Conservation (phyloP, 2,329 filamentous ascomycete species). For the Penicillium sp. region DNA sequence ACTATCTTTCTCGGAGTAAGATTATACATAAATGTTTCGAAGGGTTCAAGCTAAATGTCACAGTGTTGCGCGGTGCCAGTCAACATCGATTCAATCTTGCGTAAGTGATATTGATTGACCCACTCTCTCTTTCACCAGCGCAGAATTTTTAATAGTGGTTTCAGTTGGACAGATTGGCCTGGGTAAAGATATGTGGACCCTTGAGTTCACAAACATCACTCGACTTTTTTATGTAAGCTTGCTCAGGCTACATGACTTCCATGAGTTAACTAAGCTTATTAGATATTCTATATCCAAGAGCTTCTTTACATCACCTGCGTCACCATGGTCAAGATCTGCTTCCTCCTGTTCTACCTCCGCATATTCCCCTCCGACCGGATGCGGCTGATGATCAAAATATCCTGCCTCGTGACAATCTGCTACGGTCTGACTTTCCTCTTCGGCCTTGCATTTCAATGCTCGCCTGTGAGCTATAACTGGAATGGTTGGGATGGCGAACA, state of each 20-base stretch:
- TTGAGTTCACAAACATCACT: conserved; percentile 3
- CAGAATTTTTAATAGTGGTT: background rate
- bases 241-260: background rate
- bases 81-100: background rate
- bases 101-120: background rate
- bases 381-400: conserved; percentile 8
- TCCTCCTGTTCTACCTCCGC: conserved; percentile 13
- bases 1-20: conserved; percentile 5
- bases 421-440: conserved; percentile 9
- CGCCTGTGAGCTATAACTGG: conserved; percentile 4
- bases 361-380: conserved; percentile 12
- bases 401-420: conserved; percentile 5
- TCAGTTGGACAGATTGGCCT: conserved; percentile 5
- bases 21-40: background rate
- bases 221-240: conserved; percentile 2
- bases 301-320: conserved; percentile 7
- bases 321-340: conserved; percentile 2
- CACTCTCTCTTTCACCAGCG: background rate
- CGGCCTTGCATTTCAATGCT: conserved; percentile 5
- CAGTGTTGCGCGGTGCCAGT: background rate
- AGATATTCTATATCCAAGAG: conserved; percentile 9
- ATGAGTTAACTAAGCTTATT: background rate
- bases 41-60: background rate
- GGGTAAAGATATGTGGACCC: conserved; percentile 6
- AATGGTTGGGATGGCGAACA: conserved; percentile 4